phyloP scores from a whole-genome alignment of 2,329 filamentous ascomycete species.

The Purpureocillium takamizusanense region DNA sequence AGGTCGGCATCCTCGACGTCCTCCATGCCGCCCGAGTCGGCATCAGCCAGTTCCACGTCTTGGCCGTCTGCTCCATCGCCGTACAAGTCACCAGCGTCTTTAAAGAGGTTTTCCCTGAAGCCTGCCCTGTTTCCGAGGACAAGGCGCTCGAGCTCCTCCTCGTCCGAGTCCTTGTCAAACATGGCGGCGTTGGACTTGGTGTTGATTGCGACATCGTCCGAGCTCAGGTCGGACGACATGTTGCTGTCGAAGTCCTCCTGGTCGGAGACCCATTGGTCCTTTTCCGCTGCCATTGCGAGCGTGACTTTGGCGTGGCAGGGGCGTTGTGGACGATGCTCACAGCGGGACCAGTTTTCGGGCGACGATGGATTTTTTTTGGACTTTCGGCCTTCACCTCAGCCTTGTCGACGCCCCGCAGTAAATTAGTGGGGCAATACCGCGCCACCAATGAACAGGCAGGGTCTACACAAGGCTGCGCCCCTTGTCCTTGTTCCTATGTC shows the following conservation, averaged over 20 bases:
- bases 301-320: conserved; percentile 4
- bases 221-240: conserved; percentile 16
- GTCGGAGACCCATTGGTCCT: conserved; percentile 18
- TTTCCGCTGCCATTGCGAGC: conserved; percentile 20
- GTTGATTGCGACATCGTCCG: conserved; percentile 15
- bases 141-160: conserved; percentile 77
- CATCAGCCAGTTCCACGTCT: conserved; percentile 26
- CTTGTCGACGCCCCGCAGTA: conserved; percentile 12
- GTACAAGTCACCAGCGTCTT: conserved; percentile 9
- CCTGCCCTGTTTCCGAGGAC: conserved; percentile 82
- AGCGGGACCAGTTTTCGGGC: conserved; percentile 12
- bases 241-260: conserved; percentile 19
- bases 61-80: conserved; percentile 33
- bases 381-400: conserved; percentile 18
- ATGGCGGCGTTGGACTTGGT: conserved; percentile 17
- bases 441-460: too few species aligned
- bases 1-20: conserved; percentile 67
- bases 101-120: conserved; percentile 67
- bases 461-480: too few species aligned
- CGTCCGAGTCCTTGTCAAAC: conserved; percentile 67
- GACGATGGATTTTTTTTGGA: conserved; percentile 21
- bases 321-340: conserved; percentile 2
- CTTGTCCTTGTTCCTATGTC: background rate
- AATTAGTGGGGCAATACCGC: too few species aligned
- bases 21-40: conserved; percentile 45